Percentiles rank a stretch among this genome's conserved stretches.
These are phyloP conservation scores for Pyrus pyrifolia DNA, from an alignment of 306 rosid genomes.

Conservation along the genomic window DNA sequence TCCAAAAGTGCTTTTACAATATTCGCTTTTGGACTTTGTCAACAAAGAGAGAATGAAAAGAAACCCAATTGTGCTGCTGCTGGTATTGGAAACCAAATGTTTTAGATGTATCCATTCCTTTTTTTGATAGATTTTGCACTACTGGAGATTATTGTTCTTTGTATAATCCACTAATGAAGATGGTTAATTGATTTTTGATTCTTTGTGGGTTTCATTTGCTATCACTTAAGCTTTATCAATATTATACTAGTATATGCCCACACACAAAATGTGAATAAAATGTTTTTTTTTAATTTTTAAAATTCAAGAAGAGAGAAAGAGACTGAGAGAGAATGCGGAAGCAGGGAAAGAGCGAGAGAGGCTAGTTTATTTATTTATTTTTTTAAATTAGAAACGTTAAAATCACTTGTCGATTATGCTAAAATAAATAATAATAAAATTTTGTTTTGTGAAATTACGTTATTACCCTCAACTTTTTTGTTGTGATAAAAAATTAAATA, in stretches of 20 bases:
- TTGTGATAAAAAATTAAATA: no score
- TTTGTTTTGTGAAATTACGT: no score
- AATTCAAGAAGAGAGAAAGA: no score
- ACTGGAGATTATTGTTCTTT: background rate
- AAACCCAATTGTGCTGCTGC: background rate
- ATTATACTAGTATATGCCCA: no score
- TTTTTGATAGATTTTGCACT: background rate
- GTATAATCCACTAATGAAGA: background rate
- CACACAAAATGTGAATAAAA: no score
- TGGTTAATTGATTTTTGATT: background rate
- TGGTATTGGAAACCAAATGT: background rate
- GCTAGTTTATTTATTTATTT: no score
- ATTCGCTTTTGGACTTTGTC: background rate
- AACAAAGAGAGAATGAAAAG: background rate
- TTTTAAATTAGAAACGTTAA: no score
- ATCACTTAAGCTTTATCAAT: background rate
- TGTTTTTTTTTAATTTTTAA: no score
- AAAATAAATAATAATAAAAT: no score
- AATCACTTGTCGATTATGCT: no score
- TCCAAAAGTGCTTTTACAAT: background rate
- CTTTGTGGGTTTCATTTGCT: background rate
- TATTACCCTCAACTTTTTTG: no score
- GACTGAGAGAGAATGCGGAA: no score
- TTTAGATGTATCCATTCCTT: background rate
- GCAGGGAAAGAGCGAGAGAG: accelerated